Conservation (phyloP, 805 yeast species). For the Myxozyma vanderwaltii region DNA sequence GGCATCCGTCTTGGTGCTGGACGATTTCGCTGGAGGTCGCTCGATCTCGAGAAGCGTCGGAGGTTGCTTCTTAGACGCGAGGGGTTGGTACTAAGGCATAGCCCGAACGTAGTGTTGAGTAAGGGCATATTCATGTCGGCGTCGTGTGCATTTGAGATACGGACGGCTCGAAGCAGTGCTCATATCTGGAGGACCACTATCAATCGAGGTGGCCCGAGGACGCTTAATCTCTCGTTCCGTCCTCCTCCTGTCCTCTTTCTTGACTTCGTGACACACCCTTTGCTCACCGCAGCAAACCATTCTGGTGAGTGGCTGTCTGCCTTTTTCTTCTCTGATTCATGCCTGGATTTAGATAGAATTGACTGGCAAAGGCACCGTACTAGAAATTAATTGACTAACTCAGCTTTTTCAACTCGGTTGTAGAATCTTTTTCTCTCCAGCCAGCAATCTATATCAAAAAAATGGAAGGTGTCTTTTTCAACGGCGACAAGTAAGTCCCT, state of each 20-base stretch:
- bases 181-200: slow-evolving; percentile 11
- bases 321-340: neutral
- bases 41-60: too few relatives aligned
- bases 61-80: too few relatives aligned
- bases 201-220: slow-evolving; percentile 19
- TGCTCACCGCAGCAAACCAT: neutral
- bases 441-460: neutral
- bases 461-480: slow-evolving; percentile 95
- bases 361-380: too few relatives aligned
- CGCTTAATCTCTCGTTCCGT: slow-evolving; percentile 1
- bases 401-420: neutral
- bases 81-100: too few relatives aligned
- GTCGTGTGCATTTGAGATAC: neutral
- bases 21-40: too few relatives aligned
- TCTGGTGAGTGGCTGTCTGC: neutral
- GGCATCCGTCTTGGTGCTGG: too few relatives aligned
- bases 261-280: too few relatives aligned
- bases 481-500: slow-evolving; percentile 66
- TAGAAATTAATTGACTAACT: neutral
- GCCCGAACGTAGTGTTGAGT: neutral
- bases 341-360: neutral
- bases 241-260: neutral
- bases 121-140: neutral
- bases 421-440: neutral
- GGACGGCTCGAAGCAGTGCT: slow-evolving; percentile 1